phyloP scores from a whole-genome alignment of 345 rosid species.

The Aquilaria yunnanensis region DNA sequence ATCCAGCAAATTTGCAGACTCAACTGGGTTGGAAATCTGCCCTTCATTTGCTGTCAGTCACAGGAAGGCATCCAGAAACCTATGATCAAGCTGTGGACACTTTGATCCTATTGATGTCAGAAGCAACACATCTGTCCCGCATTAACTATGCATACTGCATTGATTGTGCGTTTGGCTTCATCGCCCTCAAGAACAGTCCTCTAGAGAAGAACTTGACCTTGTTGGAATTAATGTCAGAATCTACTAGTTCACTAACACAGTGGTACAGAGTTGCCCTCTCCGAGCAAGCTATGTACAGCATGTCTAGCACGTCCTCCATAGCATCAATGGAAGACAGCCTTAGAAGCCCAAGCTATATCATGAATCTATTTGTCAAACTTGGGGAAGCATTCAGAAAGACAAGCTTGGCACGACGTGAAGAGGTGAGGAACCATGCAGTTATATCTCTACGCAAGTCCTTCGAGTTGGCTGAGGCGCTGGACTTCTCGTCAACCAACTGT shows the following conservation, averaged over 20 bases:
- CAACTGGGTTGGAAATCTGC: conserved; percentile 78
- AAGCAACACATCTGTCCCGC: conserved; percentile 34
- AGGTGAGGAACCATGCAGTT: conserved; percentile 71
- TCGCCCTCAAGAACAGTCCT: conserved; percentile 64
- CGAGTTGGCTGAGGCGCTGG: conserved; percentile 48
- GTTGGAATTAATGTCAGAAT: conserved; percentile 64
- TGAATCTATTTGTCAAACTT: conserved; percentile 58
- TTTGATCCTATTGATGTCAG: conserved; percentile 54
- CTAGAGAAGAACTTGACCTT: conserved; percentile 61
- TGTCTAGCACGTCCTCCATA: conserved; percentile 27
- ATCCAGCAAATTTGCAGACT: conserved; percentile 55
- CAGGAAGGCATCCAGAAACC: conserved; percentile 67
- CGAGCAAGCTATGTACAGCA: conserved; percentile 48
- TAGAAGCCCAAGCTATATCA: conserved; percentile 28
- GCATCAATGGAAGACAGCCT: conserved; percentile 46
- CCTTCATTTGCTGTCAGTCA: conserved; percentile 58
- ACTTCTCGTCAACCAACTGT: conserved; percentile 52
- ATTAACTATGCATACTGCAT: conserved; percentile 60
- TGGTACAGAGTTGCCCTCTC: conserved; percentile 43
- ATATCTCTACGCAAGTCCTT: conserved; percentile 46
- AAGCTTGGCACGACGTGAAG: conserved; percentile 74
- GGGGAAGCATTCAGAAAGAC: conserved; percentile 80
- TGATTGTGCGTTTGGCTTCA: conserved; percentile 76
- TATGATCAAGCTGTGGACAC: conserved; percentile 73
- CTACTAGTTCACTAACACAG: conserved; percentile 42